Percentiles rank a stretch among this genome's conserved stretches.
These are phyloP conservation scores for Nevesoporus exiguus DNA, from an alignment of 768 basidiomycete genomes.

Conservation along the genomic window DNA sequence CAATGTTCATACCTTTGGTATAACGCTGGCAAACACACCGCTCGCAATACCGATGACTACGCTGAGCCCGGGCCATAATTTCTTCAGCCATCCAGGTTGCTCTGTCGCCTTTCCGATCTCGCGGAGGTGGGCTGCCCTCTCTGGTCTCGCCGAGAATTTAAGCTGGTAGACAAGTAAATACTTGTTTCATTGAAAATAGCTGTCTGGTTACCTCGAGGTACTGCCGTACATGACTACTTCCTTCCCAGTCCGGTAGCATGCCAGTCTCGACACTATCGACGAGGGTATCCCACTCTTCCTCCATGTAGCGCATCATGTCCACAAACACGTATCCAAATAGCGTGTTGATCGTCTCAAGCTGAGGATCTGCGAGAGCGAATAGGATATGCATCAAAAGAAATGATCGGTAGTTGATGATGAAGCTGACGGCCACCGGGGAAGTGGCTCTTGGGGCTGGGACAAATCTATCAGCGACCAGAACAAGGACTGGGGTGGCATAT, in stretches of 20 bases:
- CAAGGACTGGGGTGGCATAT: not conserved
- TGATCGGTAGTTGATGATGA: conserved; percentile 17
- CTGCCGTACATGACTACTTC: conserved; percentile 12
- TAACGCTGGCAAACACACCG: conserved; percentile 11
- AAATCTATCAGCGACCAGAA: not conserved
- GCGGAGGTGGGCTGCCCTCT: conserved; percentile 16
- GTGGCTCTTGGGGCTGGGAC: conserved; percentile 11
- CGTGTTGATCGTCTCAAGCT: conserved; percentile 16
- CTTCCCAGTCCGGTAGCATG: conserved; percentile 17
- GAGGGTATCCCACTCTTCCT: conserved; percentile 20
- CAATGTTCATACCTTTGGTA: conserved; percentile 12
- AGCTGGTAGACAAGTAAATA: conserved; percentile 2
- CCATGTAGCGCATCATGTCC: conserved; percentile 21
- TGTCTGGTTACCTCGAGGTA: conserved; percentile 12
- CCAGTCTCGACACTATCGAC: conserved; percentile 15
- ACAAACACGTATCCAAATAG: conserved; percentile 18
- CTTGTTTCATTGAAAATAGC: no score
- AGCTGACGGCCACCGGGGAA: conserved; percentile 19
- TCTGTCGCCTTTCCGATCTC: conserved; percentile 10
- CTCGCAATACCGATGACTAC: conserved; percentile 18
- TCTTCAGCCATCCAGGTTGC: conserved; percentile 17
- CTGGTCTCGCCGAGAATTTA: conserved; percentile 9
- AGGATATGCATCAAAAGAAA: conserved; percentile 21
- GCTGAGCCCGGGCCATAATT: conserved; percentile 12
- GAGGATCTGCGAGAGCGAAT: conserved; percentile 20